Percentiles rank a stretch among this genome's conserved stretches.
phyloP scores from a whole-genome alignment of 768 basidiomycete species.

The Auriscalpium vulgare region DNA sequence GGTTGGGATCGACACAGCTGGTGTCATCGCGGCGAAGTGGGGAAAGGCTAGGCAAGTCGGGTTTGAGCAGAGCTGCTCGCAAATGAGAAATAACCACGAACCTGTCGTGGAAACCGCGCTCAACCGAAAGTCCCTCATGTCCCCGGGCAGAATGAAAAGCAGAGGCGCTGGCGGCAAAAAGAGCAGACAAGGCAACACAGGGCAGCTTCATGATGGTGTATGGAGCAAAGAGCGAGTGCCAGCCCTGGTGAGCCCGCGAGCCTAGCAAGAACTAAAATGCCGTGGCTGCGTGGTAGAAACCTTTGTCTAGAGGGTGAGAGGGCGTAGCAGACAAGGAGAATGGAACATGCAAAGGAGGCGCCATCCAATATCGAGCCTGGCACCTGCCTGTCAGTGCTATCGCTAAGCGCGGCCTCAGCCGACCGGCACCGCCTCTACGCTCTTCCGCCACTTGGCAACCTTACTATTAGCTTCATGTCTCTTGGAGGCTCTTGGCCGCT shows the following conservation, averaged over 20 bases:
- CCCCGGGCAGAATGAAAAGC: not conserved
- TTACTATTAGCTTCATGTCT: too few species aligned
- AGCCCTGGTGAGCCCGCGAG: not conserved
- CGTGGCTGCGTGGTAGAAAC: not conserved
- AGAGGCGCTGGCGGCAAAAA: not conserved
- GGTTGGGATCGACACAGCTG: slow-evolving; percentile 37
- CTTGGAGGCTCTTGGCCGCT: too few species aligned
- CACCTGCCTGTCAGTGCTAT: too few species aligned
- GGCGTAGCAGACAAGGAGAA: too few species aligned
- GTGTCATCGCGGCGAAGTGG: not conserved
- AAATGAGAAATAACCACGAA: not conserved
- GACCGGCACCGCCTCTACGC: too few species aligned
- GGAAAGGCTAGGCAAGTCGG: not conserved
- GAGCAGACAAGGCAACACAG: not conserved
- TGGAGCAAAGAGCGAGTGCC: not conserved
- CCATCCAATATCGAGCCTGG: too few species aligned
- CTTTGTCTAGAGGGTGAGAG: not conserved
- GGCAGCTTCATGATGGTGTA: not conserved
- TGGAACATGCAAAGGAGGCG: too few species aligned
- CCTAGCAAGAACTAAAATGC: not conserved
- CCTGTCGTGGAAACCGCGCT: not conserved
- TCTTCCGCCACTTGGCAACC: too few species aligned
- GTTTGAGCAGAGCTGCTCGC: too few species aligned
- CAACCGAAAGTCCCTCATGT: not conserved
- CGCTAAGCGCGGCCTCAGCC: too few species aligned